Conservation (phyloP, 192 early-diverging fungal species). For the Coemansia sp. region DNA sequence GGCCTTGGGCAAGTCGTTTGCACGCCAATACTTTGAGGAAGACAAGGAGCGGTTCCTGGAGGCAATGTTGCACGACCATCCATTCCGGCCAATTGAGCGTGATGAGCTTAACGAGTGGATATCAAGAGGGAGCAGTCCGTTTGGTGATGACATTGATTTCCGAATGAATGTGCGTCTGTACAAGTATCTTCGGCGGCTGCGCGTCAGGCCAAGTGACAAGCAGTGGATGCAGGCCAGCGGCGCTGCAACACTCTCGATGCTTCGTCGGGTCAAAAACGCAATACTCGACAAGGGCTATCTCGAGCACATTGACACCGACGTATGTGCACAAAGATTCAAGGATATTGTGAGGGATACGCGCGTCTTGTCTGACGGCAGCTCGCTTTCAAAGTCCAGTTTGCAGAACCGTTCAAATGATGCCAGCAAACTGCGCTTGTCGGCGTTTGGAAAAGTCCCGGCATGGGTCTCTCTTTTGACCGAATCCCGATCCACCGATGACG, state of each 20-base stretch:
- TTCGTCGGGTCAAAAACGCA: conserved; percentile 35
- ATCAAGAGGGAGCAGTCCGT: conserved; percentile 23
- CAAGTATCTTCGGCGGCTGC: conserved; percentile 30
- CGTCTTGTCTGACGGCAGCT: conserved; percentile 7
- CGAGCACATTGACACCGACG: conserved; percentile 31
- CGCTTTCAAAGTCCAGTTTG: not conserved
- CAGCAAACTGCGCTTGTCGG: conserved; percentile 16
- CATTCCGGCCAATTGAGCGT: conserved; percentile 44
- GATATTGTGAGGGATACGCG: conserved; percentile 20
- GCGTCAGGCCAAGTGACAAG: conserved; percentile 32
- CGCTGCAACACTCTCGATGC: conserved; percentile 46
- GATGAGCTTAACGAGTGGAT: conserved; percentile 46
- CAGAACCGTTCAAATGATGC: not conserved
- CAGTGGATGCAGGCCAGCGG: conserved; percentile 51
- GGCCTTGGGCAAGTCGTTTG: conserved; percentile 39
- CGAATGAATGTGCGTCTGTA: conserved; percentile 39
- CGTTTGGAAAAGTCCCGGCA: conserved; percentile 27
- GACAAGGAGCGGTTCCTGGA: conserved; percentile 23
- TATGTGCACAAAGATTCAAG: conserved; percentile 19
- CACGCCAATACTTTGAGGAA: conserved; percentile 31
- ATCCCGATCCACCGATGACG: not conserved
- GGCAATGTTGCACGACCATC: conserved; percentile 52
- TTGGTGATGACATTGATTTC: conserved; percentile 42
- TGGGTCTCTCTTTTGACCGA: conserved; percentile 19
- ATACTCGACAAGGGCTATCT: conserved; percentile 20